These are phyloP conservation scores for Besnoitia besnoiti DNA, from an alignment of 169 alveolate genomes.

Conservation along the genomic window DNA sequence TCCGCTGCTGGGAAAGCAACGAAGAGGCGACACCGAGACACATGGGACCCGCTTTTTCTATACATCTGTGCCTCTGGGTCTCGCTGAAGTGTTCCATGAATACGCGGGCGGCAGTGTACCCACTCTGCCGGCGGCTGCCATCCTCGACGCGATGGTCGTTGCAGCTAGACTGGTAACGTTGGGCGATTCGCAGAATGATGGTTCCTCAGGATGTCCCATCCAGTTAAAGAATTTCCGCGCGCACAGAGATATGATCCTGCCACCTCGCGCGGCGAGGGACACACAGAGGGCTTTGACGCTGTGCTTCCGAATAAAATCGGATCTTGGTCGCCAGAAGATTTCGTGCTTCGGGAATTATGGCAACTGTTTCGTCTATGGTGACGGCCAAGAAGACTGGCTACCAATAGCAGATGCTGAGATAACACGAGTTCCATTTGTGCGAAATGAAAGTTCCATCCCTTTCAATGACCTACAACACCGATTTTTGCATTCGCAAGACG, in stretches of 20 bases:
- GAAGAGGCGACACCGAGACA: no score
- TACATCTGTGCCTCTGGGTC: neutral
- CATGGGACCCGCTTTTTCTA: no score
- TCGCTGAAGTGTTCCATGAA: neutral
- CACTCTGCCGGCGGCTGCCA: conserved; percentile 1
- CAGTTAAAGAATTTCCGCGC: neutral
- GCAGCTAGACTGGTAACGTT: neutral
- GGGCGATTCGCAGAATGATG: neutral
- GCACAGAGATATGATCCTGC: neutral
- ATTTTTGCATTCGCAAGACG: neutral
- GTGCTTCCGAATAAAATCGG: neutral
- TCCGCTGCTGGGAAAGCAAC: no score
- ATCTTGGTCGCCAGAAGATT: neutral
- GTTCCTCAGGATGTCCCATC: neutral
- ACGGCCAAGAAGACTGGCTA: neutral
- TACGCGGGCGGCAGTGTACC: neutral
- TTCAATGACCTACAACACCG: neutral
- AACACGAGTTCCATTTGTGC: neutral
- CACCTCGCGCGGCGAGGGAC: neutral
- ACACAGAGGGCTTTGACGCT: neutral
- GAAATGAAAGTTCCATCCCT: neutral
- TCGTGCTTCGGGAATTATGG: neutral
- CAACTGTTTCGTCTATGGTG: neutral
- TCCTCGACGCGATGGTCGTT: neutral
- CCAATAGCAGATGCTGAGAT: neutral